Percentiles rank a stretch among this genome's conserved stretches.
phyloP scores from a whole-genome alignment of 768 basidiomycete species.

The Gyrodon lividus region DNA sequence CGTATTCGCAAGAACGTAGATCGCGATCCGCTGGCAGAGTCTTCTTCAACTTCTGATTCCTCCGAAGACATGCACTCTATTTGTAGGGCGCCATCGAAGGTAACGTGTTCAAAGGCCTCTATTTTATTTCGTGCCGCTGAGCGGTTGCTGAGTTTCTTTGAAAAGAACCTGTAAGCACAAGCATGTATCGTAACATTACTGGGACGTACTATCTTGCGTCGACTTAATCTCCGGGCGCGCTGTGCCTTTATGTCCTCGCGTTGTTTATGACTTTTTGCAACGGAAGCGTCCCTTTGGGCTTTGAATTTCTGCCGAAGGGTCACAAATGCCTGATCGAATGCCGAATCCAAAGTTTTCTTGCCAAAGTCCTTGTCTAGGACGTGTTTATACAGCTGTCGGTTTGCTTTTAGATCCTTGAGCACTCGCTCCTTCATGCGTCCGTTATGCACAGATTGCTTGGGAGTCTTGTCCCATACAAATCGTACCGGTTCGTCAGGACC shows the following conservation, averaged over 20 bases:
- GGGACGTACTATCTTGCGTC: conserved; percentile 60
- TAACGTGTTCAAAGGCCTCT: conserved; percentile 54
- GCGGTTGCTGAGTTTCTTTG: conserved; percentile 68
- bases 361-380: conserved; percentile 66
- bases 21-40: conserved; percentile 25
- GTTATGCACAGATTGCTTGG: conserved; percentile 74
- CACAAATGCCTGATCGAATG: conserved; percentile 70
- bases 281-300: conserved; percentile 50
- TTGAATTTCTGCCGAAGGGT: conserved; percentile 69
- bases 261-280: conserved; percentile 44
- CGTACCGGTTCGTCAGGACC: conserved; percentile 56
- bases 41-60: conserved; percentile 61
- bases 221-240: conserved; percentile 55
- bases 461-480: conserved; percentile 79
- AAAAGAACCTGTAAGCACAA: conserved; percentile 7
- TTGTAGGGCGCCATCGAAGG: conserved; percentile 70
- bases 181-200: neutral
- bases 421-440: conserved; percentile 66
- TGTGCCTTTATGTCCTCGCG: conserved; percentile 63
- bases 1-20: conserved; percentile 49
- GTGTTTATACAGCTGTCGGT: conserved; percentile 56
- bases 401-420: conserved; percentile 56
- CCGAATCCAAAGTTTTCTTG: conserved; percentile 56
- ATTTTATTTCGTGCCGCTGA: conserved; percentile 56
- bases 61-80: conserved; percentile 81